Evolutionary conservation across 805 yeast genomes (phyloP).

Genomic region (Saccharomycopsis fermentans): DNA sequence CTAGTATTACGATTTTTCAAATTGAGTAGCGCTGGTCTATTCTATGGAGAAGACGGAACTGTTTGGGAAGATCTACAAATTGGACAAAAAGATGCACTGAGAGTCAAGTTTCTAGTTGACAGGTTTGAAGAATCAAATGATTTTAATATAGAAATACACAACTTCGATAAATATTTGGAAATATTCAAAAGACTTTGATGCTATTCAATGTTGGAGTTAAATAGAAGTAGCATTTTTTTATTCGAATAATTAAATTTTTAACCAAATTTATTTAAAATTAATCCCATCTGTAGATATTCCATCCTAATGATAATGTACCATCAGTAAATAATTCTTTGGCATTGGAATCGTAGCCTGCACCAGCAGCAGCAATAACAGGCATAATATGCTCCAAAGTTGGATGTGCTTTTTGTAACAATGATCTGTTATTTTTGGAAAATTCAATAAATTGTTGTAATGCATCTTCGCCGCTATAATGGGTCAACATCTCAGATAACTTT

Average conservation of each 20-base stretch:
- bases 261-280: neutral
- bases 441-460: slow-evolving; percentile 30
- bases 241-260: neutral
- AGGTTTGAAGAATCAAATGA: neutral
- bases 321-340: slow-evolving; percentile 39
- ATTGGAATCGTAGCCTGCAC: slow-evolving; percentile 33
- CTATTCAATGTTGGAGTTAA: too few species aligned
- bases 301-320: slow-evolving; percentile 43
- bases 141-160: neutral
- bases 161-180: neutral
- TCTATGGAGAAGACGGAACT: neutral
- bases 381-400: slow-evolving; percentile 71
- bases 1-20: neutral
- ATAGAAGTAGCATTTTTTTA: too few species aligned
- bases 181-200: neutral
- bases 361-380: slow-evolving; percentile 55
- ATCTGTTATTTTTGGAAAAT: slow-evolving; percentile 24
- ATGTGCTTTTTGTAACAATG: slow-evolving; percentile 44
- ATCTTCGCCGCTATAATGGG: slow-evolving; percentile 22
- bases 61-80: neutral
- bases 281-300: slow-evolving; percentile 51
- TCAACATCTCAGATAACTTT: slow-evolving; percentile 32
- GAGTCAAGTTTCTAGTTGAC: neutral
- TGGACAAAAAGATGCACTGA: neutral
- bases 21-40: neutral